These are phyloP conservation scores for Capronia coronata DNA, from an alignment of 2,329 filamentous ascomycete genomes.

Conservation along the genomic window DNA sequence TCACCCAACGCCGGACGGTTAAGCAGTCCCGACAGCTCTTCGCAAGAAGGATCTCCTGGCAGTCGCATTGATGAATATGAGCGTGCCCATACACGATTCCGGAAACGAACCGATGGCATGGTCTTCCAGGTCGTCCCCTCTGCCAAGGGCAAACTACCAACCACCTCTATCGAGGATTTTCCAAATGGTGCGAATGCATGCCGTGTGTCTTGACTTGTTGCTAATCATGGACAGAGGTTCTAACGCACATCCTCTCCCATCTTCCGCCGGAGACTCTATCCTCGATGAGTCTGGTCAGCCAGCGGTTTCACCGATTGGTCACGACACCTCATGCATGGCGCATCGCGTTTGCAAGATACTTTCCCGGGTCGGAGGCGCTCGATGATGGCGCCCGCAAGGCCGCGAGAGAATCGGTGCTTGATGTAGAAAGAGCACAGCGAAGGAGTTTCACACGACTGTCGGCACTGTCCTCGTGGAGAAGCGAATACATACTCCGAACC, in stretches of 20 bases:
- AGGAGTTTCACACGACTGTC: slow-evolving; percentile 79
- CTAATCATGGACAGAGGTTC: slow-evolving; percentile 59
- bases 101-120: slow-evolving; percentile 38
- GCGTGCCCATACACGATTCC: slow-evolving; percentile 37
- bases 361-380: slow-evolving; percentile 65
- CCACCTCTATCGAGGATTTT: slow-evolving; percentile 52
- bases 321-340: slow-evolving; percentile 92
- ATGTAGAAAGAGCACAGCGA: slow-evolving; percentile 54
- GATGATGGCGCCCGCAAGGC: slow-evolving; percentile 33
- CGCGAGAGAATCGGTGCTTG: slow-evolving; percentile 40
- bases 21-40: slow-evolving; percentile 27
- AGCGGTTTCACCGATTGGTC: slow-evolving; percentile 76
- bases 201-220: slow-evolving; percentile 2
- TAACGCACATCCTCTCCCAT: slow-evolving; percentile 87
- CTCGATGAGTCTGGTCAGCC: slow-evolving; percentile 76
- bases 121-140: slow-evolving; percentile 48
- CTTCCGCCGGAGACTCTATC: slow-evolving; percentile 78
- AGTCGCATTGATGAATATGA: slow-evolving; percentile 53
- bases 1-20: slow-evolving; percentile 29
- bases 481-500: slow-evolving; percentile 86
- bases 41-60: slow-evolving; percentile 39
- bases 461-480: slow-evolving; percentile 83
- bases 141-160: slow-evolving; percentile 40
- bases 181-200: slow-evolving; percentile 64
- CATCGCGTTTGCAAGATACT: slow-evolving; percentile 84